Evolutionary conservation across 495 filamentous ascomycete genomes (phyloP), one percentile per base, ranked within the genome.

Genomic region (Neurospora cerealis): DNA sequence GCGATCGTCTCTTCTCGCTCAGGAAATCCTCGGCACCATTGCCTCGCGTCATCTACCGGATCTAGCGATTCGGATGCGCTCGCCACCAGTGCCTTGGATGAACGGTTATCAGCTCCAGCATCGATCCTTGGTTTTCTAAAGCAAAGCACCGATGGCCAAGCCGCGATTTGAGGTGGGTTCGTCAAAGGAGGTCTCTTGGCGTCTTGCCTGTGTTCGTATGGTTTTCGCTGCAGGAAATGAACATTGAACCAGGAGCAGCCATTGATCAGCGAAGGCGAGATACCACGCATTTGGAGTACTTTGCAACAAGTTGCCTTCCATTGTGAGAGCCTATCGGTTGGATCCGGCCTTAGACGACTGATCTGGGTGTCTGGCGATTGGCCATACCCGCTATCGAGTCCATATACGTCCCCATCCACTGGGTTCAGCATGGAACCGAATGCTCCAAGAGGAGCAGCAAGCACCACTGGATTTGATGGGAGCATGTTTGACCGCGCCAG

Each of bases 41-140:
- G 80, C 80, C 93, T 89, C 3, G 91, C 92, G 75, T 88, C 87
- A 13, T 85, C 83, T 37, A 97, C 77, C 28, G 92, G 91, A 78
- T 95, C 91, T 46, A 83, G 78, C 32, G 76, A 77, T 11, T 76
- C 80, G 3, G 79, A 74, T n/a, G 44, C 72, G 4, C 69, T 66
- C 2, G 40, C 73, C 13, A 73, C 10, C 24, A 76, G 4, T 13
- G 70, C 71, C 28, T 76, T 80, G 21, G 74, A 77, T 40, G 75
- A 69, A 1, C 73, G 37, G 4, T 71, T 38, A 46, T 77, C 78
- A 15, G 78, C n/a, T 15, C 70, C 48, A 2, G 75, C 24, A 17
- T 76, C 78, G 11, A 79, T 44, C 48, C 48, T 79, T 37, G 77
- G 78, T 75, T 83, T 87, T 24, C 83, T 80, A 72, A 88, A 89